Base-by-base conservation (phyloP, 2,329 filamentous ascomycete genomes). In the Septoria petroselini region DNA sequence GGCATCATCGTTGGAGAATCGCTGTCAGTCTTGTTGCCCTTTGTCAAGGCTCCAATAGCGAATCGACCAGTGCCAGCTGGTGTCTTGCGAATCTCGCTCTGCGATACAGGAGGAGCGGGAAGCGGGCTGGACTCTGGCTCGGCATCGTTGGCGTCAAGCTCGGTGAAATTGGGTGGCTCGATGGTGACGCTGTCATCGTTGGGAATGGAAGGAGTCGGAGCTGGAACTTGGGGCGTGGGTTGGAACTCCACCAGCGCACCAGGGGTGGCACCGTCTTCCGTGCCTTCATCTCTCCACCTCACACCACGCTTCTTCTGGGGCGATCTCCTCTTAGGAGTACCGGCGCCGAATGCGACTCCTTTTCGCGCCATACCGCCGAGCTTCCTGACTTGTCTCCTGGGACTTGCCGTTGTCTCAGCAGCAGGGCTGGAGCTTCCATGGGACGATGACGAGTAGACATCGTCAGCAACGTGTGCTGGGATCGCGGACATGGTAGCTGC, bases 201-300 rank as follows among this genome's bases (percentile, higher is more conserved):
- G 29, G 43, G n/a, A 9, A 40, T 17, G 4, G 14, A 33, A 30
- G 83, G 79, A 14, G 50, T 5, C 82, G 80, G 1, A 81, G 79
- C 2, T 75, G 75, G 12, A 64, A 84, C 86, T 67, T 90, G 80
- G 1, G 93, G 91, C 2, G 91, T 96, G 71, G 89, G 88, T 64
- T 91, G 88, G 65, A 91, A 96, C 66, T 97, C 93, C 8, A 87
- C 90, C 48, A 97, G 73, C 1, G 60, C 48, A 37, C 85, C 84
- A 17, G 90, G 91, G 44, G 91, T 83, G 63, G 94, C 49, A 23
- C 85, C 84, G 18, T 90, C 91, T 43, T 91, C 83, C 64, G 94
- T 86, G 2, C 85, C 88, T 62, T 97, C 93, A 62, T 95, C 90
- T 51, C 88, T 84, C 93, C 93, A 98, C 57, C 91, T 82, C 4